Conservation (phyloP, 192 early-diverging fungal genomes). For the Chytriomyces sp. region DNA sequence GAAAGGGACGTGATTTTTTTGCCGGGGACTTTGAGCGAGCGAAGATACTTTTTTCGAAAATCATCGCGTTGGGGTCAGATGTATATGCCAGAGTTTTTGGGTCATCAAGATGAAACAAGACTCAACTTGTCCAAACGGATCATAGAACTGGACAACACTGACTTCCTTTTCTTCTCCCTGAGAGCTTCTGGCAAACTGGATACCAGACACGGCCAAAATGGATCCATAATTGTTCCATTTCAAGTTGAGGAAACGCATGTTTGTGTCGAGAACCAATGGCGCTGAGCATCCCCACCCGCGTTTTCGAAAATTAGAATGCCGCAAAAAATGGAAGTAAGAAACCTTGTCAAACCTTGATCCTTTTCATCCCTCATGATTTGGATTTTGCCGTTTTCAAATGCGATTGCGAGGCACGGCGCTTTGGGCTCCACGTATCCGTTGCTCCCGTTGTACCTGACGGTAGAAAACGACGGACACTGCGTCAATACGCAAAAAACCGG, state of each 20-base stretch:
- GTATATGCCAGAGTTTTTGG: not conserved
- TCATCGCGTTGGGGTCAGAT: slow-evolving; percentile 15
- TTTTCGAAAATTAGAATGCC: too few relatives aligned
- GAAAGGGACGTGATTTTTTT: slow-evolving; percentile 58
- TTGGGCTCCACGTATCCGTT: slow-evolving; percentile 56
- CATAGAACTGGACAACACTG: slow-evolving; percentile 61
- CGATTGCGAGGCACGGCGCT: slow-evolving; percentile 59
- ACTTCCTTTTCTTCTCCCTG: slow-evolving; percentile 66
- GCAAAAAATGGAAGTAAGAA: not conserved
- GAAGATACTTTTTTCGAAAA: slow-evolving; percentile 47
- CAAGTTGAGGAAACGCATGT: slow-evolving; percentile 58
- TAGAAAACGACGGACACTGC: not conserved
- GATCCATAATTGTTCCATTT: slow-evolving; percentile 63
- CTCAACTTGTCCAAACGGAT: slow-evolving; percentile 58
- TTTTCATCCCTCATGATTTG: slow-evolving; percentile 63
- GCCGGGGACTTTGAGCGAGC: slow-evolving; percentile 65
- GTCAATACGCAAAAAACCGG: not conserved
- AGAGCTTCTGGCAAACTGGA: slow-evolving; percentile 50
- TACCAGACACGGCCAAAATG: slow-evolving; percentile 61
- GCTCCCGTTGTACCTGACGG: slow-evolving; percentile 56
- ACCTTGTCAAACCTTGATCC: slow-evolving; percentile 41
- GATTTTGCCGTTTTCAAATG: slow-evolving; percentile 65
- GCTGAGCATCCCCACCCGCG: slow-evolving; percentile 23
- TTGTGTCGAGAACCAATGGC: slow-evolving; percentile 63
- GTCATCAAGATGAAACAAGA: slow-evolving; percentile 14